Conservation (phyloP, 257 asterid species). For the Petrea volubilis region DNA sequence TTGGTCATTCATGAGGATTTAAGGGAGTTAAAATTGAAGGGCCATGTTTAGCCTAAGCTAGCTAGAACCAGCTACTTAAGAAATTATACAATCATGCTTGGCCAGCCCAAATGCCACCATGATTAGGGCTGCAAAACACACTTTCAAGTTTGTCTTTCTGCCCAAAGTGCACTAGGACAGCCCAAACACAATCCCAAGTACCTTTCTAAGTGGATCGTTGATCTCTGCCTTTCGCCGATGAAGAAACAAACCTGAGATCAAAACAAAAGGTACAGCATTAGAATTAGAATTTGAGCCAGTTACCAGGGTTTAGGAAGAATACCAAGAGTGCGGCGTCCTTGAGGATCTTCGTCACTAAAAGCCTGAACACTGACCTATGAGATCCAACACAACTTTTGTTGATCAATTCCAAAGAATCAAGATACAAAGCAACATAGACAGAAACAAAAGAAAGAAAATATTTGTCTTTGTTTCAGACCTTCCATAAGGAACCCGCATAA, state of each 20-base stretch:
- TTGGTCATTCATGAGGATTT: no score
- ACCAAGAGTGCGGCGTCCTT: constrained; percentile 99
- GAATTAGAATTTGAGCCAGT: not conserved
- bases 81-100: no score
- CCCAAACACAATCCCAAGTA: constrained; percentile 12
- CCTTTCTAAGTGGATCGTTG: constrained; percentile 79
- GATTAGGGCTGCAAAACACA: not conserved
- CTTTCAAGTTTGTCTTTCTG: not conserved
- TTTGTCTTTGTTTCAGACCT: constrained; percentile 45
- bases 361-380: constrained; percentile 93
- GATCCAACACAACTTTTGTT: constrained; percentile 31
- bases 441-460: not conserved
- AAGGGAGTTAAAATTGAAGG: no score
- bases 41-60: no score
- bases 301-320: constrained; percentile 19
- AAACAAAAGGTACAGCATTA: constrained; percentile 7
- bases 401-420: constrained; percentile 15
- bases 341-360: constrained; percentile 94
- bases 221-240: constrained; percentile 96
- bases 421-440: not conserved
- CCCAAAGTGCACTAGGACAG: no score
- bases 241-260: constrained; percentile 80
- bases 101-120: not conserved
- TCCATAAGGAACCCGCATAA: constrained; percentile 98
- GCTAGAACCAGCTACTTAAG: no score